These are phyloP conservation scores for Nymphaea thermarum DNA, from an alignment of 164 flowering plant species.

Conservation along the genomic window DNA sequence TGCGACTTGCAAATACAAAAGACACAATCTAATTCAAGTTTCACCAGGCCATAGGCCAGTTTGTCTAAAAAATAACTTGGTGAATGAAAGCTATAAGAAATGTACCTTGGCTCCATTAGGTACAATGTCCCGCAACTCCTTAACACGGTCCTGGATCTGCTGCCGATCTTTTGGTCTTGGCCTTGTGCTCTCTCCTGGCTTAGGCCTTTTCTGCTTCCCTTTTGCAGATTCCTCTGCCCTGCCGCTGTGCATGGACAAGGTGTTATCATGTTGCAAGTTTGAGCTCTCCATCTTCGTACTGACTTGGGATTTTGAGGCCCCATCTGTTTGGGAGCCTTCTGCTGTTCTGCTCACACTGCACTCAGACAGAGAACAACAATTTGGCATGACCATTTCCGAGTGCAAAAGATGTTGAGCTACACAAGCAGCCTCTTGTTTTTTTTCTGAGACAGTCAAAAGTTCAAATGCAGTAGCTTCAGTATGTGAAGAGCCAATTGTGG, in stretches of 20 bases:
- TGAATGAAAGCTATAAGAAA: background rate
- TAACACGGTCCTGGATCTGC: conserved; percentile 96
- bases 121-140: conserved; percentile 87
- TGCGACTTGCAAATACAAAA: background rate
- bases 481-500: conserved; percentile 39
- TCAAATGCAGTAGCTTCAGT: conserved; percentile 2
- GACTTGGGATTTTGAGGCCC: conserved; percentile 45
- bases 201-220: conserved; percentile 72
- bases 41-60: background rate
- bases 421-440: conserved; percentile 18
- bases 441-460: conserved; percentile 1
- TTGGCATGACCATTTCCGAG: conserved; percentile 20
- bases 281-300: conserved; percentile 51
- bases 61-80: background rate
- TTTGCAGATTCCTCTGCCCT: conserved; percentile 45
- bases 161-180: conserved; percentile 99
- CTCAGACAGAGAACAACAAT: conserved; percentile 26
- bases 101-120: conserved; percentile 92
- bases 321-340: conserved; percentile 30
- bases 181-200: conserved; percentile 89
- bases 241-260: conserved; percentile 50
- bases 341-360: conserved; percentile 29
- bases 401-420: conserved; percentile 23
- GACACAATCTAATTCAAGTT: background rate
- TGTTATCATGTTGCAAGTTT: conserved; percentile 34